Evolutionary conservation across 768 basidiomycete genomes (phyloP).

Genomic region (Mycena kentingensis): DNA sequence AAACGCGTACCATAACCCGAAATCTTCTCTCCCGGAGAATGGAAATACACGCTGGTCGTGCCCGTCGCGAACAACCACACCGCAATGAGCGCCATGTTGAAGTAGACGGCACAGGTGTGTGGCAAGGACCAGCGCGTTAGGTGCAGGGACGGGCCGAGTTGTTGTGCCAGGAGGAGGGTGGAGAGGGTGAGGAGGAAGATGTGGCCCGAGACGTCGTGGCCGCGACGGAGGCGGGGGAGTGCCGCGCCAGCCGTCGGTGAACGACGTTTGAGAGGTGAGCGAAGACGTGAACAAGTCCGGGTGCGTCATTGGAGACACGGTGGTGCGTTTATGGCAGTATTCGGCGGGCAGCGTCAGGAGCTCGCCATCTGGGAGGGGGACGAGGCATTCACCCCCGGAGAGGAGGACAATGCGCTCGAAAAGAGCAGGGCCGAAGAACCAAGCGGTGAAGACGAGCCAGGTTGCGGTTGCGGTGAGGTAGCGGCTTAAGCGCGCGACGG

Average conservation of each 20-base stretch:
- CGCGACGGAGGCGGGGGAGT: slow-evolving; percentile 66
- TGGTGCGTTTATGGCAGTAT: slow-evolving; percentile 53
- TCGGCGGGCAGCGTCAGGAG: slow-evolving; percentile 55
- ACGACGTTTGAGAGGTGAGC: slow-evolving; percentile 34
- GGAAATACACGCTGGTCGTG: slow-evolving; percentile 90
- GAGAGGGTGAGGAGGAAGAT: slow-evolving; percentile 86
- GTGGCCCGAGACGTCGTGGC: slow-evolving; percentile 95
- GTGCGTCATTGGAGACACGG: slow-evolving; percentile 61
- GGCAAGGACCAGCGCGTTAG: slow-evolving; percentile 38
- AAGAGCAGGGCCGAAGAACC: slow-evolving; percentile 88
- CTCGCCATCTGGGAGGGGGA: slow-evolving; percentile 59
- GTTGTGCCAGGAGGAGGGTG: slow-evolving; percentile 75
- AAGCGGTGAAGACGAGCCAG: slow-evolving; percentile 77
- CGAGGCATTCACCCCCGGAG: slow-evolving; percentile 79
- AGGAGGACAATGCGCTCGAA: slow-evolving; percentile 62
- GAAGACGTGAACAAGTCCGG: slow-evolving; percentile 58
- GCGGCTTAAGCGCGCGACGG: slow-evolving; percentile 46
- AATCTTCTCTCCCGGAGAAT: slow-evolving; percentile 84
- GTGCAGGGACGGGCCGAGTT: slow-evolving; percentile 60
- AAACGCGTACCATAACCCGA: slow-evolving; percentile 74
- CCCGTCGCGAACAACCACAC: slow-evolving; percentile 75
- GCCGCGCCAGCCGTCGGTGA: slow-evolving; percentile 46
- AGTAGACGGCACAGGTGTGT: slow-evolving; percentile 51
- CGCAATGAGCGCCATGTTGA: slow-evolving; percentile 49
- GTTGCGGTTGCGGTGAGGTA: slow-evolving; percentile 60